phyloP scores from a whole-genome alignment of 768 basidiomycete genomes.

The Leccinellum luteum region DNA sequence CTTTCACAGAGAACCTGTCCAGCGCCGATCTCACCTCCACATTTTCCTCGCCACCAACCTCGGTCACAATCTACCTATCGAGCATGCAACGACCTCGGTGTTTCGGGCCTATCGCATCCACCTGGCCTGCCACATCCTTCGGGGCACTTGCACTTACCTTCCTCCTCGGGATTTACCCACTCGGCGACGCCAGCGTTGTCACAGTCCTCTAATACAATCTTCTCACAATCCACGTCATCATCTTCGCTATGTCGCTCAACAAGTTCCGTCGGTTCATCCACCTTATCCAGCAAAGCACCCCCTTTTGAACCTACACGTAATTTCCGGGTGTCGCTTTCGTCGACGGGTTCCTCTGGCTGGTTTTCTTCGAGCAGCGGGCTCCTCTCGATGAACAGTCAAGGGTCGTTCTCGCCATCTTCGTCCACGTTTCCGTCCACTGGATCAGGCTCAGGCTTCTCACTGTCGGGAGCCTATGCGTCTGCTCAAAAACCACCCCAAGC shows the following conservation, averaged over 20 bases:
- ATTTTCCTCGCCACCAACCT: slow-evolving; percentile 27
- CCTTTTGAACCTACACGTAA: slow-evolving; percentile 51
- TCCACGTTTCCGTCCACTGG: slow-evolving; percentile 9
- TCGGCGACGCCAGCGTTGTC: slow-evolving; percentile 8
- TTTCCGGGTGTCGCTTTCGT: slow-evolving; percentile 24
- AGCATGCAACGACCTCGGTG: slow-evolving; percentile 11
- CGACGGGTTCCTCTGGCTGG: slow-evolving; percentile 14
- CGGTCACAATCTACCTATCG: slow-evolving; percentile 26
- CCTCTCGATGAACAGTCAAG: slow-evolving; percentile 13
- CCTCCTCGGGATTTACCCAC: slow-evolving; percentile 17
- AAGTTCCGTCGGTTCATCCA: slow-evolving; percentile 34
- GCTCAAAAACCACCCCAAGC: slow-evolving; percentile 10
- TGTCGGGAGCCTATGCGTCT: slow-evolving; percentile 15
- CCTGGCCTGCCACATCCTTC: slow-evolving; percentile 15
- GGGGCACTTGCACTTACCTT: slow-evolving; percentile 10
- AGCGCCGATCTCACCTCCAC: slow-evolving; percentile 26
- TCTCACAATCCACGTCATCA: slow-evolving; percentile 22
- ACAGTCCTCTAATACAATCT: slow-evolving; percentile 16
- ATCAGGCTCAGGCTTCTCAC: slow-evolving; percentile 8
- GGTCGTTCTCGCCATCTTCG: slow-evolving; percentile 20
- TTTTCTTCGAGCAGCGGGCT: slow-evolving; percentile 10
- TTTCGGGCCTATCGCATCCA: slow-evolving; percentile 14
- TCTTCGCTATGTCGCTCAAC: slow-evolving; percentile 29
- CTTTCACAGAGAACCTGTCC: slow-evolving; percentile 13
- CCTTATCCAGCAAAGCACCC: slow-evolving; percentile 50